phyloP scores from a whole-genome alignment of 306 rosid species.

The Parietaria judaica region DNA sequence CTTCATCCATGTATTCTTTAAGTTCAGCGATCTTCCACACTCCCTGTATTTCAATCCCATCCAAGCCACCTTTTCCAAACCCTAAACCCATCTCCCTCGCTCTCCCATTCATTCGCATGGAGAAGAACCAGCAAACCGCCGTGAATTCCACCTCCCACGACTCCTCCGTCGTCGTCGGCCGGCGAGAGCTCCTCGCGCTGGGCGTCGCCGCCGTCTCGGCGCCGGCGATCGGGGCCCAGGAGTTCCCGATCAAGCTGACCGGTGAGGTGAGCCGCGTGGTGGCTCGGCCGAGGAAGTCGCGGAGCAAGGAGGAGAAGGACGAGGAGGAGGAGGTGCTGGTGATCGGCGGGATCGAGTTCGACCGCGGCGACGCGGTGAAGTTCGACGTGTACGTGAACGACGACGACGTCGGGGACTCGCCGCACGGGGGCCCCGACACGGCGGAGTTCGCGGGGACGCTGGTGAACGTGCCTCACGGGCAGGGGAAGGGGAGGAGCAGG shows the following conservation, averaged over 20 bases:
- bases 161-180: background rate
- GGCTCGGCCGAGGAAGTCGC: constrained; percentile 41
- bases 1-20: background rate
- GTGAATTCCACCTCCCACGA: background rate
- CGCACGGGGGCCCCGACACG: constrained; percentile 23
- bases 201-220: background rate
- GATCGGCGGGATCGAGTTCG: constrained; percentile 30
- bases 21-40: background rate
- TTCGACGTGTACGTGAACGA: constrained; percentile 69
- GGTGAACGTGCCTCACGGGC: constrained; percentile 56
- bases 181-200: background rate
- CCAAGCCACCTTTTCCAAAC: background rate
- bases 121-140: background rate
- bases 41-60: background rate
- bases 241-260: constrained; percentile 16
- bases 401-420: constrained; percentile 19
- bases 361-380: constrained; percentile 28
- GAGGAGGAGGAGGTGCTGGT: constrained; percentile 30
- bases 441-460: constrained; percentile 72
- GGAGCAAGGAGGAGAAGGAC: constrained; percentile 30
- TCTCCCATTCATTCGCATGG: background rate
- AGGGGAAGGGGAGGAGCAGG: constrained; percentile 25
- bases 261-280: constrained; percentile 31
- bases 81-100: background rate
- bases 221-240: constrained; percentile 11